Base-by-base conservation (phyloP, 2,329 filamentous ascomycete genomes). In the Sporothrix curviconia region DNA sequence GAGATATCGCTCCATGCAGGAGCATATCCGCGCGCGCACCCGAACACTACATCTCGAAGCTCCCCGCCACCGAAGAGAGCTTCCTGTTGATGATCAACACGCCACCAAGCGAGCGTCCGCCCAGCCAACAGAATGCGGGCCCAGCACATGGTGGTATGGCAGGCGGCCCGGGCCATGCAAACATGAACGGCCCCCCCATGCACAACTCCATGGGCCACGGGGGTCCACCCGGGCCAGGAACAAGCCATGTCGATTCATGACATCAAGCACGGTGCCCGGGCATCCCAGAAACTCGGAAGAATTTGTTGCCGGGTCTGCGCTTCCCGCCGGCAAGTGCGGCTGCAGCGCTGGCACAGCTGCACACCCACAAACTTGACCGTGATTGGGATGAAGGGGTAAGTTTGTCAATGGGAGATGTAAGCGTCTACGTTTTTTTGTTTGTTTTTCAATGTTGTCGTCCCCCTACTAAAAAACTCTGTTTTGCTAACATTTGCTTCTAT, bases 1-100 rank as follows among this genome's bases (percentile, higher is more conserved):
- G 58, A 64, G 70, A 53, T 99, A 92, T 77, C 91, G 94, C 72
- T 97, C 92, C 62, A 97, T 99, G 90, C 94, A 97, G 76, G 94
- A 99, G 81, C 94, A 99, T 70, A 97, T 99, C 68, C 90, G 94
- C 87, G 94, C 72, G 92, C 94, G 65, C 94, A 99, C 92, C 92
- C 61, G 91, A 95, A 72, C 88, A 96, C 72, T 97, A 97, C 76
- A 95, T 99, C 66, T 86, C 94, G 51, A 96, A 97, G 82, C 87
- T 97, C 66, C 92, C 94, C 64, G 94, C 94, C 50, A 99, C 92
- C 66, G 92, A 96, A 74, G 92, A 97, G 76, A 96, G 91, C 84
- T 96, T 99, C 74, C 78, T 89, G 68, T 80, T 96, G 71, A 97
- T 97, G 94, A 90, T 97, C 72, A 95, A 85, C 72, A 91, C 90